Base-by-base conservation (phyloP, 257 asterid genomes). In the Nicotiana obtusifolia region DNA sequence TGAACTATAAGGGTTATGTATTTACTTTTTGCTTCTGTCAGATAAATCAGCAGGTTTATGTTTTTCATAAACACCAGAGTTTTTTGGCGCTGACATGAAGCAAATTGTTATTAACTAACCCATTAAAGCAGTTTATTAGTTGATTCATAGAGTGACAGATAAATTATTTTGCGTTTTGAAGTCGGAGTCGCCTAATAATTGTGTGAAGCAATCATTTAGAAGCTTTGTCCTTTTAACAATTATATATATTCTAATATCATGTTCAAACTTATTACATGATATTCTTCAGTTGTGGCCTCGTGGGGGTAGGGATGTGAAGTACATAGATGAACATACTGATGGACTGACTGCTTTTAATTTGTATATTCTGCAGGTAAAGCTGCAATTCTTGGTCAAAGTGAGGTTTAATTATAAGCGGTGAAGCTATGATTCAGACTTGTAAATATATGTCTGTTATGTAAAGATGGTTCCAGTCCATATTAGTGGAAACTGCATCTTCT, bases 381-480 rank as follows among this genome's bases (percentile, higher is more conserved):
- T 96, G 94, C 99, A 96, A 88, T 96, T 91, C 88, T 84, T 96
- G 59, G 79, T 94, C 93, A 96, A 93, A 93, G 98, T 96, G 84
- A 90, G 89, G 91, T 96, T 96, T 88, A 90, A 90, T 85, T 97
- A 94, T 89, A 96, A 96, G 88, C 84, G 86, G 86, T 90, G 90
- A 93, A 76, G 54, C 22, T 44, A 76, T 22, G 44, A 84, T 67
- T 35, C 31, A 37, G 61, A 75, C 41, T 28, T 73, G 61, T 75
- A 80, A 4, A 17, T 75, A 59, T 24, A 47, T 52, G 17, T 53
- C 5, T 35, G 19, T 66, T 84, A 28, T 84, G 82, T 80, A 64
- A 73, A 44, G 56, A 86, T 49, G 82, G n/a, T 76, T 81, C 2
- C 24, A 16, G 17, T 75, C 62, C 17, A 8, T 47, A 16, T 26